Percentiles rank a stretch among this genome's conserved stretches.
Evolutionary conservation across 441 rosid genomes (phyloP).

Genomic region (Lepidium campestre): DNA sequence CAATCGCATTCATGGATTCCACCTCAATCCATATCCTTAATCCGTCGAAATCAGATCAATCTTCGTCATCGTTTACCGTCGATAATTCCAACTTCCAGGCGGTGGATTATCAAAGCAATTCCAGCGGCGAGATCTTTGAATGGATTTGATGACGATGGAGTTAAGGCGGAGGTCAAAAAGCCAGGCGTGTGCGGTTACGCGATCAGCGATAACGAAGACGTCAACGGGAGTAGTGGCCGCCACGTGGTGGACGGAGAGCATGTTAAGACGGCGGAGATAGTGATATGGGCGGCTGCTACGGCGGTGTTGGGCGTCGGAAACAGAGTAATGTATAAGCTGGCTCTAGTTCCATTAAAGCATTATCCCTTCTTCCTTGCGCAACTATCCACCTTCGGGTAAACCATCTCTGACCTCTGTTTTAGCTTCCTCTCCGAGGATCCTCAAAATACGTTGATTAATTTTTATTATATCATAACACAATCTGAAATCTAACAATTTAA

Average conservation of each 20-base stretch:
- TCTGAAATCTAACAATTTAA: not conserved
- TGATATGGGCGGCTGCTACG: conserved; percentile 57
- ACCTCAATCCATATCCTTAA: conserved; percentile 13
- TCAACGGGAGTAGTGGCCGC: conserved; percentile 6
- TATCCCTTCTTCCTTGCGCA: conserved; percentile 92
- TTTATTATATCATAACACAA: not conserved
- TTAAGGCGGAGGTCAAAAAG: conserved; percentile 7
- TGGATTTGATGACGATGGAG: conserved; percentile 30
- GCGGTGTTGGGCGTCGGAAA: conserved; percentile 83
- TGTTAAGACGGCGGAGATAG: conserved; percentile 42
- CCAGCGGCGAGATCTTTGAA: conserved; percentile 22
- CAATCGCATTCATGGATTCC: conserved; percentile 19
- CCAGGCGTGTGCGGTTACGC: conserved; percentile 36
- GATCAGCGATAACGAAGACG: conserved; percentile 19
- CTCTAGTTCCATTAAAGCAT: conserved; percentile 73
- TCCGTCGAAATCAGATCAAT: conserved; percentile 18
- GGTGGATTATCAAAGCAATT: conserved; percentile 23
- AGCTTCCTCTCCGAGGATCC: not conserved
- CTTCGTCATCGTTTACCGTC: conserved; percentile 20
- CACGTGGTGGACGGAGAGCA: conserved; percentile 28
- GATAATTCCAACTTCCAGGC: conserved; percentile 17
- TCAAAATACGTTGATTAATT: not conserved
- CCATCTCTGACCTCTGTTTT: not conserved
- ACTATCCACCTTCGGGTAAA: conserved; percentile 89
- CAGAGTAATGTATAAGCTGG: conserved; percentile 76